Conservation (phyloP, 768 basidiomycete species). For the Boletus sp. region DNA sequence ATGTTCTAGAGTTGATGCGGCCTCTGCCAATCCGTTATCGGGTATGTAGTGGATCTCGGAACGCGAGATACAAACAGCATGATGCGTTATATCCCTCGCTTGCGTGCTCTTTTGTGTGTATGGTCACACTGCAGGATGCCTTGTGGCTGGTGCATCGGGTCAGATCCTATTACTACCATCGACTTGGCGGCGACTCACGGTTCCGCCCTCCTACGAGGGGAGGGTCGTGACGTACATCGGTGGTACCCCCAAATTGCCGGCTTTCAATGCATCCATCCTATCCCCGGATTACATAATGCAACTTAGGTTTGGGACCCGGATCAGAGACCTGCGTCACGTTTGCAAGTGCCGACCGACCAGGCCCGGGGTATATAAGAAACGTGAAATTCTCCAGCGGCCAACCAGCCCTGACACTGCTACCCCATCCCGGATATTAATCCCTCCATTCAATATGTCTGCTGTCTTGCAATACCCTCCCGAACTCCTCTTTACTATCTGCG, state of each 20-base stretch:
- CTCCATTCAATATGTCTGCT: conserved; percentile 18
- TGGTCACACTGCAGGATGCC: neutral
- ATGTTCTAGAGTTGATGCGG: neutral
- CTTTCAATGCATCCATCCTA: conserved; percentile 2
- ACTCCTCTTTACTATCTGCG: conserved; percentile 69
- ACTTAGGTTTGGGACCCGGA: neutral
- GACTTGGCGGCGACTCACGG: conserved; percentile 1
- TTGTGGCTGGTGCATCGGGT: too few species aligned
- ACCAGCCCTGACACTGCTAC: neutral
- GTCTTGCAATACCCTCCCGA: conserved; percentile 63
- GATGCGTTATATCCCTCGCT: neutral
- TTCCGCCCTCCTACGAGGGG: conserved; percentile 7
- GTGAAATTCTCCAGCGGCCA: neutral
- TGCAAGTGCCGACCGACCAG: conserved; percentile 4
- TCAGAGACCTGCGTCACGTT: neutral
- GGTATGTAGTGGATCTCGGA: neutral
- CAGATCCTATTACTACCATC: too few species aligned
- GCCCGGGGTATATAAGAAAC: conserved; percentile 9
- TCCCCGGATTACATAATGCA: conserved; percentile 25
- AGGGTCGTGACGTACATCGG: neutral
- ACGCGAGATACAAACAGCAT: neutral
- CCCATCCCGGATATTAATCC: neutral
- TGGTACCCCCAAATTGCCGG: conserved; percentile 7
- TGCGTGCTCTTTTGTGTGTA: neutral
- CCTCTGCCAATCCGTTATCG: neutral